Evolutionary conservation across 192 early-diverging fungal genomes (phyloP), one percentile per base, ranked within the genome.

Genomic region (Coemansia sp.): DNA sequence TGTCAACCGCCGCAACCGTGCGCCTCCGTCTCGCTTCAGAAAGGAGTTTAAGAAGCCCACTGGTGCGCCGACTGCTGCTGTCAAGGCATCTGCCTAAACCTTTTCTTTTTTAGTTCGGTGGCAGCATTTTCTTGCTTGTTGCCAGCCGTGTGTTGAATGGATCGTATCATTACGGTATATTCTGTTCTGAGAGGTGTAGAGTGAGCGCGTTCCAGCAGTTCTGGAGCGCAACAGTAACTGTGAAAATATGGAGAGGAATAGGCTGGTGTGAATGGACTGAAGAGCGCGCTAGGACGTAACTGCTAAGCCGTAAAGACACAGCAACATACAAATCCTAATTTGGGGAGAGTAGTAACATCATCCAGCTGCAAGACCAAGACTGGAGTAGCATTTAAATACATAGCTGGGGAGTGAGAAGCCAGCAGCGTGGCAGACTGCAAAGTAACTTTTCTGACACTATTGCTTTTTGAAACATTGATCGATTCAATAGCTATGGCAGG

Each of bases 11-110:
- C 88, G 91, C 84, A 92, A 91, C 88, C 91, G 96, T 76, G 84
- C 87, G 76, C 96, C 94, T 69, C 96, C 96, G 72, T 87, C 87
- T 70, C 90, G 96, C 69, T 92, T 92, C 89, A 91, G 86, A 65
- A 63, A 64, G 87, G 87, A 89, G 69, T 84, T 83, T 69, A 87
- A 87, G 83, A 12, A 12, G 14, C 11, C 41, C 15, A 87, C 86
- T 76, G 72, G 82, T 65, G 49, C 66, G 21, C 21, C 21, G 21
- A 56, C 69, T 53, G 58, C 64, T 12, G 49, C 66, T 32, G 64
- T 51, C 57, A 74, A 74, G 74, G 59, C 74, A 11, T 37, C 68
- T 21, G 74, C 74, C 29, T 76, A 76, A 75, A 53, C 4, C n/a
- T 49, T 19, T 5, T 49, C 17, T 11, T 48, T 17, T 49, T 8